These are phyloP conservation scores for Stagonosporopsis chrysanthemi DNA, from an alignment of 2,329 filamentous ascomycete genomes.

Conservation along the genomic window DNA sequence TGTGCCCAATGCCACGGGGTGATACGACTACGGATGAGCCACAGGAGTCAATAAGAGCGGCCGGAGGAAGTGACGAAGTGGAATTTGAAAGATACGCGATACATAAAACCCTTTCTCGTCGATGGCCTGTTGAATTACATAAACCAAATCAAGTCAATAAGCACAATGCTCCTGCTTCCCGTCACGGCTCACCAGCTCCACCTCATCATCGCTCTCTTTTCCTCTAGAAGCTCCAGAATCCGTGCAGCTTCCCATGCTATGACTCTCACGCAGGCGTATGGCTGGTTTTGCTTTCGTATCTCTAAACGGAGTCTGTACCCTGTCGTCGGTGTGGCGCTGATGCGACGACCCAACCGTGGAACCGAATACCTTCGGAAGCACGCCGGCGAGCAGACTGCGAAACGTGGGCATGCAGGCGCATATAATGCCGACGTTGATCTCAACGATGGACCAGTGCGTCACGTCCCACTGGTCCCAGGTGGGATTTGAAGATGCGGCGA, in stretches of 20 bases:
- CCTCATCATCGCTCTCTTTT: not conserved
- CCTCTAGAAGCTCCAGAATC: not conserved
- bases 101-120: too few relatives aligned
- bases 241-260: not conserved
- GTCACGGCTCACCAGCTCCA: not conserved
- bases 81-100: too few relatives aligned
- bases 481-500: not conserved
- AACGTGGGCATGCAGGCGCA: slow-evolving; percentile 53
- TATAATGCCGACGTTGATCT: slow-evolving; percentile 40
- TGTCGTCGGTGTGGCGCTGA: not conserved
- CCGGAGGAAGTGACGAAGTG: too few relatives aligned
- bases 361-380: not conserved
- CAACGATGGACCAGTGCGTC: not conserved
- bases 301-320: not conserved
- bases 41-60: too few relatives aligned
- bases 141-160: too few relatives aligned
- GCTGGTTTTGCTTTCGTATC: not conserved
- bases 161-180: too few relatives aligned
- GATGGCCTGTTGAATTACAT: too few relatives aligned
- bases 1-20: too few relatives aligned
- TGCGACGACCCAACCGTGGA: not conserved
- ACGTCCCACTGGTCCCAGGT: slow-evolving; percentile 3
- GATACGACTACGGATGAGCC: too few relatives aligned
- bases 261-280: not conserved
- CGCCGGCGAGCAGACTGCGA: slow-evolving; percentile 22